Conservation (phyloP, 768 basidiomycete genomes). For the Bullera alba region DNA sequence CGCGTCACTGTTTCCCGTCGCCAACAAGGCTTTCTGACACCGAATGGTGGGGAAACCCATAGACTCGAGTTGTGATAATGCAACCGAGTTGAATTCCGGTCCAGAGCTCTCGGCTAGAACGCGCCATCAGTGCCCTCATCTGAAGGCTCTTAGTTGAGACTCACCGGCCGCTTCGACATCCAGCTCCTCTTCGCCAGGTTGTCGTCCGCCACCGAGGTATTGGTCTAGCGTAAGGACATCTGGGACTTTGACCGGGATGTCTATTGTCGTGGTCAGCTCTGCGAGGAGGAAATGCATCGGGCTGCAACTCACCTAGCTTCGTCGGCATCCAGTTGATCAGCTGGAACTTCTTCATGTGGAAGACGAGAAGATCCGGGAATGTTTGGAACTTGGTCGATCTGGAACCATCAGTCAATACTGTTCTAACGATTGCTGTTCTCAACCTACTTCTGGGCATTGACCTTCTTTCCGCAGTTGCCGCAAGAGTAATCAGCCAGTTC, state of each 20-base stretch:
- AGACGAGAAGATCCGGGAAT: constrained; percentile 77
- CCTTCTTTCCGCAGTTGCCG: constrained; percentile 62
- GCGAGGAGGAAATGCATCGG: background rate
- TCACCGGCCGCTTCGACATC: constrained; percentile 47
- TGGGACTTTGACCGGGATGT: constrained; percentile 75
- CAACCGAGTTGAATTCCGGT: constrained; percentile 66
- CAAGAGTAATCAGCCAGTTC: constrained; percentile 63
- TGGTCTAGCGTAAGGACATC: constrained; percentile 59
- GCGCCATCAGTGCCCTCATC: constrained; percentile 1
- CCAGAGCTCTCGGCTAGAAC: constrained; percentile 42
- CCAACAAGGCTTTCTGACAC: constrained; percentile 82
- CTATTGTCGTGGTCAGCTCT: too few relatives aligned
- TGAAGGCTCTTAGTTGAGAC: background rate
- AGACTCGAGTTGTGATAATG: constrained; percentile 66
- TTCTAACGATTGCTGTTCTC: background rate
- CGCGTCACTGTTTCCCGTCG: constrained; percentile 64
- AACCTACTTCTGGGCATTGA: constrained; percentile 65
- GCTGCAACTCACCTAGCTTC: constrained; percentile 72
- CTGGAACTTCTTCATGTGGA: constrained; percentile 92
- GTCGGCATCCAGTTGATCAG: constrained; percentile 93
- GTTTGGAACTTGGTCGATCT: constrained; percentile 73
- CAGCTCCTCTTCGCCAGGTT: constrained; percentile 62
- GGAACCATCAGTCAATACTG: constrained; percentile 8
- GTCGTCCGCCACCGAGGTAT: constrained; percentile 65
- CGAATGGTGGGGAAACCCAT: constrained; percentile 88